These are phyloP conservation scores for Boletus eberwhitei DNA, from an alignment of 768 basidiomycete species.

Conservation along the genomic window DNA sequence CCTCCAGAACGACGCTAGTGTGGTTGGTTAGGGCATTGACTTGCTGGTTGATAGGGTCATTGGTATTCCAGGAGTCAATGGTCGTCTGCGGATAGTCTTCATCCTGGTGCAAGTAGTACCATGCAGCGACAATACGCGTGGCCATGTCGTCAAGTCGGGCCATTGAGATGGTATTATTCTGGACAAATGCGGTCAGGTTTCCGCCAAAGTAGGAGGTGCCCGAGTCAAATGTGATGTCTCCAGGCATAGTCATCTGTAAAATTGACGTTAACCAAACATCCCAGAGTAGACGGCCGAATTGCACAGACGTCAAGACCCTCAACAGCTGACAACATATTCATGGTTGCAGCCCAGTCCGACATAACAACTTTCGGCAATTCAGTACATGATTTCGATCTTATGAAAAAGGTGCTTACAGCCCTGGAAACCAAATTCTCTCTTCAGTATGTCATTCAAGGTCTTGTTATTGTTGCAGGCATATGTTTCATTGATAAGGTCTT, in stretches of 20 bases:
- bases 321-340: slow-evolving; percentile 46
- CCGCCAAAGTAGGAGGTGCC: slow-evolving; percentile 53
- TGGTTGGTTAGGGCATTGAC: slow-evolving; percentile 61
- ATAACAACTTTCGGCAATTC: slow-evolving; percentile 37
- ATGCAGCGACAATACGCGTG: slow-evolving; percentile 64
- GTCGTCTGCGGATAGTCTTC: slow-evolving; percentile 25
- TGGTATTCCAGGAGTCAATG: slow-evolving; percentile 25
- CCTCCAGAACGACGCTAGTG: slow-evolving; percentile 47
- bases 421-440: slow-evolving; percentile 64
- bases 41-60: slow-evolving; percentile 36
- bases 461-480: slow-evolving; percentile 65
- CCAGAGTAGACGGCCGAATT: not conserved
- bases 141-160: slow-evolving; percentile 70
- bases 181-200: slow-evolving; percentile 55
- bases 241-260: slow-evolving; percentile 69
- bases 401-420: slow-evolving; percentile 41
- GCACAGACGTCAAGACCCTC: slow-evolving; percentile 56
- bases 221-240: slow-evolving; percentile 46
- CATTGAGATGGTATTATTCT: slow-evolving; percentile 55
- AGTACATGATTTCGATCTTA: not conserved
- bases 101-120: slow-evolving; percentile 42
- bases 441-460: slow-evolving; percentile 56
- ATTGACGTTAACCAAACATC: not conserved
- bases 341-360: slow-evolving; percentile 68
- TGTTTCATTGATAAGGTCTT: slow-evolving; percentile 55